phyloP scores from a whole-genome alignment of 768 basidiomycete species.

The Phaffia tasmanica region DNA sequence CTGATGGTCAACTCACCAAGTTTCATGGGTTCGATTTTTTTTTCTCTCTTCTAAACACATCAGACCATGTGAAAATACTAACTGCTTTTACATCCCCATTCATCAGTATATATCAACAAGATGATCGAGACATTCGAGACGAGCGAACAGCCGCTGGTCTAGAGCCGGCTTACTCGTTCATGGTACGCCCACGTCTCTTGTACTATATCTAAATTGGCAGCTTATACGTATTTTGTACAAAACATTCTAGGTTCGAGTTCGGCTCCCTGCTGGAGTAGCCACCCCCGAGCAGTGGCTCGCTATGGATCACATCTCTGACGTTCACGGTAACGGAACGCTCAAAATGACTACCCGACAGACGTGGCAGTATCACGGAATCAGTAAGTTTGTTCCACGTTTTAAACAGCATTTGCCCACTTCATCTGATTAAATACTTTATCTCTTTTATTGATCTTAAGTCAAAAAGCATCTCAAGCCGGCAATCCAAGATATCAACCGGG shows the following conservation, averaged over 20 bases:
- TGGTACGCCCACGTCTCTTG: constrained; percentile 44
- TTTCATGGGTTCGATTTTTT: constrained; percentile 47
- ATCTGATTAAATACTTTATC: background rate
- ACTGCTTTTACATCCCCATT: constrained; percentile 39
- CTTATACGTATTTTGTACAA: background rate
- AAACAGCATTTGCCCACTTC: background rate
- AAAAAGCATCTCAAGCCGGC: constrained; percentile 91
- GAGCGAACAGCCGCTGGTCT: constrained; percentile 83
- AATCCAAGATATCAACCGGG: constrained; percentile 89
- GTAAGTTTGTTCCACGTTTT: background rate
- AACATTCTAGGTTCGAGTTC: constrained; percentile 51
- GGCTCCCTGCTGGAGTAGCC: constrained; percentile 94
- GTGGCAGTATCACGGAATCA: constrained; percentile 99
- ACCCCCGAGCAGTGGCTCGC: constrained; percentile 81
- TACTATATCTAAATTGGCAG: background rate
- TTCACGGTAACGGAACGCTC: constrained; percentile 83
- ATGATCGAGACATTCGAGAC: constrained; percentile 96
- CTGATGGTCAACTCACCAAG: constrained; percentile 90
- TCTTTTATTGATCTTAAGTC: constrained; percentile 37
- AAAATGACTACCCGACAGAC: constrained; percentile 97
- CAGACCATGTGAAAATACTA: no score
- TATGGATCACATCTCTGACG: constrained; percentile 93
- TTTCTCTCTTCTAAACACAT: no score
- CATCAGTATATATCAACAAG: constrained; percentile 33
- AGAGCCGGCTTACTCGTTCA: constrained; percentile 93